phyloP scores from a whole-genome alignment of 768 basidiomycete genomes.

The Amyloporia xantha region DNA sequence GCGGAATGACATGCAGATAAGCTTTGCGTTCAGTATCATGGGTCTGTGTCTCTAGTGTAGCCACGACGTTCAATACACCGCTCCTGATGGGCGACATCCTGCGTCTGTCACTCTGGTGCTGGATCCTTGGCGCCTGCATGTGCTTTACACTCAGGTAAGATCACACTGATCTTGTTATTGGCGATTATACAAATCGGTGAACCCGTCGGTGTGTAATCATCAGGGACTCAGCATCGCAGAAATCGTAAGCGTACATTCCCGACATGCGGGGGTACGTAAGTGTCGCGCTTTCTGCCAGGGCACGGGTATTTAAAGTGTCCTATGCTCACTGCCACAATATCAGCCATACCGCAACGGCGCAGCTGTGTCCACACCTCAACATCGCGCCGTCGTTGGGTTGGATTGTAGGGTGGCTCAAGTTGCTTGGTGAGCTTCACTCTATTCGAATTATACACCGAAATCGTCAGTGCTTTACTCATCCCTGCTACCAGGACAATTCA shows the following conservation, averaged over 20 bases:
- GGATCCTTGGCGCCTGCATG: conserved; percentile 67
- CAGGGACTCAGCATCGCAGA: conserved; percentile 61
- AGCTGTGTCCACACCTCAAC: conserved; percentile 55
- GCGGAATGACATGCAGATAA: too few relatives aligned
- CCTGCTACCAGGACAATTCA: conserved; percentile 61
- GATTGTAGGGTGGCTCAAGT: conserved; percentile 81
- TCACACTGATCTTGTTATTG: background rate
- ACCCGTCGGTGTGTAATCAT: too few relatives aligned
- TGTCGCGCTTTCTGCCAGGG: conserved; percentile 6
- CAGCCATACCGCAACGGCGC: conserved; percentile 76
- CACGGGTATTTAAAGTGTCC: too few relatives aligned
- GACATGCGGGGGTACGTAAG: conserved; percentile 65
- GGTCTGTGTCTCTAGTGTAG: conserved; percentile 71
- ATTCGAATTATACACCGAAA: background rate
- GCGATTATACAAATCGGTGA: conserved; percentile 2
- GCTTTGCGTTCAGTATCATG: conserved; percentile 78
- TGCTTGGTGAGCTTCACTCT: conserved; percentile 45
- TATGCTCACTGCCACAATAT: background rate
- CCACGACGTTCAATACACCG: conserved; percentile 75
- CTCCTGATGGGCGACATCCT: conserved; percentile 61
- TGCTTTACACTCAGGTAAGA: conserved; percentile 59
- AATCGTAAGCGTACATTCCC: conserved; percentile 72
- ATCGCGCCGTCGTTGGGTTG: conserved; percentile 68
- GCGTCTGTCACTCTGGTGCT: conserved; percentile 70
- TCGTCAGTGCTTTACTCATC: background rate